Evolutionary conservation across 2,329 filamentous ascomycete species (phyloP), one percentile per base, ranked within the genome.

Genomic region (Huntiella bhutanensis): DNA sequence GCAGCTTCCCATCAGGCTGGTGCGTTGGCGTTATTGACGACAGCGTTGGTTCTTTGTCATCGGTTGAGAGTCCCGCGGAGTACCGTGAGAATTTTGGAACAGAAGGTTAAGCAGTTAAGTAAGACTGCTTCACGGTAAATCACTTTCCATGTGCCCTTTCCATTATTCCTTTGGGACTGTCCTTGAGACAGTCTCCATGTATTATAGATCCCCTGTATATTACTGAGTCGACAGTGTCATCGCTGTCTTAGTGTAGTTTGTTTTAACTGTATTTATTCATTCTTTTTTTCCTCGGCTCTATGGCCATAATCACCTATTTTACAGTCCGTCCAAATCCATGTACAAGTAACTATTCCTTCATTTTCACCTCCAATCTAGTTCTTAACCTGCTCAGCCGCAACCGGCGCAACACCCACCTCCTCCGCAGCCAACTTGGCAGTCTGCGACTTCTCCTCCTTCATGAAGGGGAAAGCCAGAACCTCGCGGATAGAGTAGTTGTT

Each of bases 401-500:
- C 57, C 35, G 77, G 70, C 59, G 71, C 61, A 50, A 81, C 63
- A 33, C 67, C 74, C 28, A 68, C 73, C 47, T 77, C 69, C 62
- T 82, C 77, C 2, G 75, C 77, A 10, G 75, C 64, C 50, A 62
- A 55, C 59, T 67, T 68, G 59, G 67, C 66, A 53, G 63, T 62
- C 51, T 62, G 59, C 34, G 36, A 47, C 47, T 60, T 70, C 57
- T 88, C 82, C 43, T 88, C 82, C 75, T 93, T 94, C 84, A 98
- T 94, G 67, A 95, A 88, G 8, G 91, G 91, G 76, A 98, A 98
- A 6, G 88, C 78, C 52, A 96, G 66, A 3, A 96, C 88, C 65
- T 98, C 91, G 65, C 91, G 87, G 62, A 98, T 98, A 55, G 76
- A 83, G 68, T 93, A 64, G 66, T 94, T 83, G 64, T 96, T 77